A percentile compares a stretch with the other conserved stretches of the same genome.
Conservation (phyloP, 2,329 filamentous ascomycete species). For the Chaetomium sp. region DNA sequence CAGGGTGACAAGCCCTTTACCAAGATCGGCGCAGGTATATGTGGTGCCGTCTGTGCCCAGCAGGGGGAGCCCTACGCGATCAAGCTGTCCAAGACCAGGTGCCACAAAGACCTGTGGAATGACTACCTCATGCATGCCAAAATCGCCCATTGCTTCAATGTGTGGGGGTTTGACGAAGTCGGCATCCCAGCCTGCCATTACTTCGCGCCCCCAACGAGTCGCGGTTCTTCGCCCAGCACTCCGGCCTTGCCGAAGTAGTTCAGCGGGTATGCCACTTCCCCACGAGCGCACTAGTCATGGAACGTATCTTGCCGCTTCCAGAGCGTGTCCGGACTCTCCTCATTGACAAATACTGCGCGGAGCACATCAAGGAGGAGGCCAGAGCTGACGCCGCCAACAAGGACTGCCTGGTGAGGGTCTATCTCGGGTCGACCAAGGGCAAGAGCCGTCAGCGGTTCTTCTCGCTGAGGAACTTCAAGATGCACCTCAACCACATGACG, state of each 20-base stretch:
- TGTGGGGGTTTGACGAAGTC: not conserved
- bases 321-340: not conserved
- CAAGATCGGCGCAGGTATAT: constrained; percentile 8
- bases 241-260: not conserved
- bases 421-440: not conserved
- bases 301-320: constrained; percentile 3
- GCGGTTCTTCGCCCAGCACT: not conserved
- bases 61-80: not conserved
- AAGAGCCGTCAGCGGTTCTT: not conserved
- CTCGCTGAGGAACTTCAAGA: not conserved
- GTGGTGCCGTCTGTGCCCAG: constrained; percentile 4
- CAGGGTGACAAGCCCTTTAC: not conserved
- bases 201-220: constrained; percentile 5
- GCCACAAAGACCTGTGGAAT: not conserved
- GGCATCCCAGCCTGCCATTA: not conserved
- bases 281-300: constrained; percentile 3
- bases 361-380: not conserved
- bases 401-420: constrained; percentile 8
- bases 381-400: not conserved
- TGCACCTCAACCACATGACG: constrained; percentile 6
- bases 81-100: constrained; percentile 1
- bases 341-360: constrained; percentile 4
- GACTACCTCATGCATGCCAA: not conserved
- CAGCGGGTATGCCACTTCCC: not conserved
- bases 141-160: not conserved